Evolutionary conservation across 1,139 yeast genomes (phyloP), one percentile per base, ranked within the genome.

Genomic region (Debaryomyces subglobosus): DNA sequence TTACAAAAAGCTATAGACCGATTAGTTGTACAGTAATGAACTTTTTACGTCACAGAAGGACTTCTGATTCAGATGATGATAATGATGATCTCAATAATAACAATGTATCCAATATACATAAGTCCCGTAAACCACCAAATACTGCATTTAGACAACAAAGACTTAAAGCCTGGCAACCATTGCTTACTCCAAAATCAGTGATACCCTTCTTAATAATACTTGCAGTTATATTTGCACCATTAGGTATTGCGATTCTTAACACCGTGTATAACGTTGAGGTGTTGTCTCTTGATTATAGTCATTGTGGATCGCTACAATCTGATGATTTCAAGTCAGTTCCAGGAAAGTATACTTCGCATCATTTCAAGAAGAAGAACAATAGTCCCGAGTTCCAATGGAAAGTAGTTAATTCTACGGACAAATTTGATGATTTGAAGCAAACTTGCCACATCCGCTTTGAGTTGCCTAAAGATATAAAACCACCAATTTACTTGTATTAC

Each of bases 101-200:
- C 39, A 67, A 60, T 43, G 57, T 56, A 2, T 53, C 69, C 33
- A 67, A 64, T 42, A 64, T 69, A 37, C 70, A 68, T 39, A 82
- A 80, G 56, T 81, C 86, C 3, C 70, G 89, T 53, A 82, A 84
- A 60, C 91, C 88, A 10, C 86, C 84, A 59, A 88, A 87, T 62
- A 87, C 94, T 3, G 94, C 94, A 2, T 87, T 87, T 60, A 78
- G 92, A 60, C 95, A 68, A 61, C 90, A 85, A 59, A 69, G 90
- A 63, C 68, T 85, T 57, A 85, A 86, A 61, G 86, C 94, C 50
- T 87, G 94, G 94, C 94, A 87, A 65, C 94, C 94, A 0, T 85
- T 86, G 42, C 74, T 87, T 49, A 84, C 91, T 0, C 92, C 94
- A 3, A 84, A 81, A 55, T 79, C 87, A n/a, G 91, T 86, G 46